A percentile compares a stretch with the other conserved stretches of the same genome.
phyloP scores from a whole-genome alignment of 768 basidiomycete genomes.

The Multifurca ochricompacta region DNA sequence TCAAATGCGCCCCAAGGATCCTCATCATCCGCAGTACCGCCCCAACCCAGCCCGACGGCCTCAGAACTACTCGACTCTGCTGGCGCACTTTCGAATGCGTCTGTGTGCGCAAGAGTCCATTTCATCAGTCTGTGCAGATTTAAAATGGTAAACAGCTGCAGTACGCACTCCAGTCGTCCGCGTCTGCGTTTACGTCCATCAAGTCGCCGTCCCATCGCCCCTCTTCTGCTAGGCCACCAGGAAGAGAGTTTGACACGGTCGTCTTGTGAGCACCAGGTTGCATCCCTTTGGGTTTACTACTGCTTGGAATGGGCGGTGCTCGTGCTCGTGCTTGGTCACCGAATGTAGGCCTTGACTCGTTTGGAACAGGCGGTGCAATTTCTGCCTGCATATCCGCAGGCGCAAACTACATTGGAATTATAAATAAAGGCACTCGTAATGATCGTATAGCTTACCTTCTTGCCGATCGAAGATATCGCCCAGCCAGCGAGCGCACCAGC shows the following conservation, averaged over 20 bases:
- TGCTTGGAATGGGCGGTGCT: constrained; percentile 13
- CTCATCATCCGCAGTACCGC: constrained; percentile 1
- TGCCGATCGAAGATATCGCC: constrained; percentile 88
- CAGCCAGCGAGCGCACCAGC: constrained; percentile 90
- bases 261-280: constrained; percentile 58
- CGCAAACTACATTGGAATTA: constrained; percentile 2
- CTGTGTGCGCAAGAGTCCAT: constrained; percentile 10
- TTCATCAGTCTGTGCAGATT: constrained; percentile 2
- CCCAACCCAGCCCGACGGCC: constrained; percentile 26
- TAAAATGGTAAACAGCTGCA: not conserved
- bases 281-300: constrained; percentile 49
- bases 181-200: constrained; percentile 90
- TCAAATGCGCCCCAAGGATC: constrained; percentile 23
- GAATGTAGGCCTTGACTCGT: constrained; percentile 4
- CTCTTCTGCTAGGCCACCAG: constrained; percentile 53
- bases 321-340: not conserved
- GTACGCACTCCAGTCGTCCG: constrained; percentile 86
- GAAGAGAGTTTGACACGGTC: constrained; percentile 32
- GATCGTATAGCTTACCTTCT: constrained; percentile 44
- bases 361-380: constrained; percentile 14
- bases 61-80: constrained; percentile 23
- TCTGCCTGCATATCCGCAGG: constrained; percentile 1
- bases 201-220: constrained; percentile 56
- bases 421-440: not conserved
- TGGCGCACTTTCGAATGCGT: constrained; percentile 29